Conservation (phyloP, 495 filamentous ascomycete genomes). For the Aspergillus incahuasiensis region DNA sequence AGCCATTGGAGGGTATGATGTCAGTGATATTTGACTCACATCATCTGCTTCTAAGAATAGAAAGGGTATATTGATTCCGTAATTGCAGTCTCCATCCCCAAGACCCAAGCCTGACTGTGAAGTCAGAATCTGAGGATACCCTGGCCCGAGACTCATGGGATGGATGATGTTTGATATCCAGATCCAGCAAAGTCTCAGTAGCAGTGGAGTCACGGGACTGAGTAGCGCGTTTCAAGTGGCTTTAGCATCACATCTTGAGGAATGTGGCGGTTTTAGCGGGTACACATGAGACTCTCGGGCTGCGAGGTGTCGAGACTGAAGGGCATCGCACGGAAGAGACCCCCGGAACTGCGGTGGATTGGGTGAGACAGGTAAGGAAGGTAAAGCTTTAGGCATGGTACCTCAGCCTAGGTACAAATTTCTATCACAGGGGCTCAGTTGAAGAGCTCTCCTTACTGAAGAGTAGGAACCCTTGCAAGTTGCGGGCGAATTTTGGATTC, state of each 20-base stretch:
- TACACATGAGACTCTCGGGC: slow-evolving; percentile 14
- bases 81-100: no score
- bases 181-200: not conserved
- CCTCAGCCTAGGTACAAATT: no score
- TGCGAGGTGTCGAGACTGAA: slow-evolving; percentile 29
- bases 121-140: not conserved
- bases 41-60: slow-evolving; percentile 12
- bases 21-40: not conserved
- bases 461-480: slow-evolving; percentile 2
- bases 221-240: slow-evolving; percentile 32
- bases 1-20: not conserved
- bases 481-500: not conserved
- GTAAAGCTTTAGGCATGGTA: no score
- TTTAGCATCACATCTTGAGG: slow-evolving; percentile 33
- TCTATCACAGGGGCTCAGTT: not conserved
- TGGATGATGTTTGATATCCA: not conserved
- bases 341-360: no score
- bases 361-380: no score
- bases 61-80: not conserved
- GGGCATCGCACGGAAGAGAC: no score
- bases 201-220: not conserved
- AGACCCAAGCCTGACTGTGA: no score
- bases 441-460: not conserved
- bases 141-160: not conserved
- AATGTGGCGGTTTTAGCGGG: slow-evolving; percentile 22